Evolutionary conservation across 2,329 filamentous ascomycete species (phyloP).

Genomic region (Aspergillus tanneri): DNA sequence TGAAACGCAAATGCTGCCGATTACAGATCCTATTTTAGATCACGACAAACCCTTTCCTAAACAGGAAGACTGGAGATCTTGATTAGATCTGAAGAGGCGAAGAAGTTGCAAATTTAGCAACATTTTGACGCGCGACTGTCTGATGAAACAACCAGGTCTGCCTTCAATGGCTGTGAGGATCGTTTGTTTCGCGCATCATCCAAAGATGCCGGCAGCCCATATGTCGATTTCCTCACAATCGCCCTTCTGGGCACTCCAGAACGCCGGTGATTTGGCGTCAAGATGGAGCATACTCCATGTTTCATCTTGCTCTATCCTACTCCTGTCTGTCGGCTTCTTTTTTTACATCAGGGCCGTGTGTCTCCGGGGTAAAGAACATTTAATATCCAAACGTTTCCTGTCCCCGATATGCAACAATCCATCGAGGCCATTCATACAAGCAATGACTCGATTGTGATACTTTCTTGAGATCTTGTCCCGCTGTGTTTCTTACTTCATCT

Average conservation of each 20-base stretch:
- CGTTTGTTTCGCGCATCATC: slow-evolving; percentile 25
- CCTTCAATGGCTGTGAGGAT: slow-evolving; percentile 14
- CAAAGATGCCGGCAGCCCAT: slow-evolving; percentile 11
- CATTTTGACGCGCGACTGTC: slow-evolving; percentile 41
- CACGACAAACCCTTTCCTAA: slow-evolving; percentile 26
- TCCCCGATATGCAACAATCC: slow-evolving; percentile 18
- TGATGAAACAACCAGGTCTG: slow-evolving; percentile 36
- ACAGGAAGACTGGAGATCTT: slow-evolving; percentile 17
- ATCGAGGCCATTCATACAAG: slow-evolving; percentile 15
- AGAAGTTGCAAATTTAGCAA: slow-evolving; percentile 42
- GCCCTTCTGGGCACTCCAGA: slow-evolving; percentile 28
- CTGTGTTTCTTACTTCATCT: slow-evolving; percentile 20
- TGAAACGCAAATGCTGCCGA: slow-evolving; percentile 26
- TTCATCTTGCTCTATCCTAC: slow-evolving; percentile 39
- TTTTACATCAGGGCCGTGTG: slow-evolving; percentile 27
- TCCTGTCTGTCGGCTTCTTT: slow-evolving; percentile 26
- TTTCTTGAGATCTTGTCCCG: slow-evolving; percentile 18
- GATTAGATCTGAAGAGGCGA: slow-evolving; percentile 29
- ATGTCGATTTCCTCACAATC: slow-evolving; percentile 16
- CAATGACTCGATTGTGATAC: slow-evolving; percentile 25
- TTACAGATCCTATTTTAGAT: slow-evolving; percentile 25
- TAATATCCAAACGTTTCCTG: slow-evolving; percentile 41
- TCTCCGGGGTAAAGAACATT: slow-evolving; percentile 32
- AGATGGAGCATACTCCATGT: slow-evolving; percentile 39
- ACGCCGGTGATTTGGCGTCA: slow-evolving; percentile 30